Evolutionary conservation across 2,329 filamentous ascomycete genomes (phyloP), one percentile per base, ranked within the genome.

Genomic region (Xylariomycetidae sp.): DNA sequence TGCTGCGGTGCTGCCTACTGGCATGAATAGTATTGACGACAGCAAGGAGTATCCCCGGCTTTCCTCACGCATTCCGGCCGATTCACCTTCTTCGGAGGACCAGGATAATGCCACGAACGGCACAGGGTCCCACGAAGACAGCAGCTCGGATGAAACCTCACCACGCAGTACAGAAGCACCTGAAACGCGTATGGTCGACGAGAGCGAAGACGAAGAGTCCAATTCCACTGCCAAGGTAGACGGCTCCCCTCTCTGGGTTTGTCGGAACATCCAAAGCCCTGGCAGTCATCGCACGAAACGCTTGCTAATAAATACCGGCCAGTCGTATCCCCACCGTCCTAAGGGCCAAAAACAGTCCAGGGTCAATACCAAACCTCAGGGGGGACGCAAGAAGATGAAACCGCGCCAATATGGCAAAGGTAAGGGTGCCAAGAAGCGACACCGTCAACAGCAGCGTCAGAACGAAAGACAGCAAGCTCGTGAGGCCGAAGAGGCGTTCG

Each of bases 1-100:
- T 2, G 70, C 71, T 15, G 73, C 79, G 16, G 59, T 70, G 14
- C 66, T 93, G 9, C 82, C 85, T 0, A 80, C 76, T 4, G 85
- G 84, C 1, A 89, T 80, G 74, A 74, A 74, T 15, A 63, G 62
- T 3, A 60, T 84, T 2, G 72, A 79, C 12, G 72, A 79, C 13
- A 68, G 68, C 18, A 76, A 72, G 42, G 54, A 66, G 2, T 78
- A 78, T 32, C 74, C 77, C 2, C 72, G 65, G 31, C 60, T 72
- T 26, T 61, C 59, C 19, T 61, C 70, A 24, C 64, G 73, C 18
- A 53, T 62, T 24, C 65, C 64, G 49, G 15, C 13, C 14, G 53
- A 58, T 4, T 51, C 57, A 0, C 54, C 49, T 2, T 62, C 63
- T 5, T 65, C 63, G 14, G 70, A 73, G 26, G 65, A 68, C 32